Evolutionary conservation across 2,329 filamentous ascomycete genomes (phyloP).

Genomic region (Colletotrichum spaethianum): DNA sequence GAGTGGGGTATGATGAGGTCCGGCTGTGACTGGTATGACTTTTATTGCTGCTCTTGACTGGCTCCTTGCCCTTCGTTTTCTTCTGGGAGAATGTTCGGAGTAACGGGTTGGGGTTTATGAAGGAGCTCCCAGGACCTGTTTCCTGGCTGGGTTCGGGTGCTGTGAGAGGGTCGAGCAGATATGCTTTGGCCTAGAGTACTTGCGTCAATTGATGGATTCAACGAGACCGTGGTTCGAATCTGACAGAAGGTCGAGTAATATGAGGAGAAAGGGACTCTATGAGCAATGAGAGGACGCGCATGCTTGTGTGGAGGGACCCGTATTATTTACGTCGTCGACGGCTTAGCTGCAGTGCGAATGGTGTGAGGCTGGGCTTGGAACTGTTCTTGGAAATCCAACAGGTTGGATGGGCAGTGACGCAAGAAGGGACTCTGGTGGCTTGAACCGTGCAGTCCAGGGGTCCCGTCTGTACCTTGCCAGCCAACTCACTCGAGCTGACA

Average conservation of each 20-base stretch:
- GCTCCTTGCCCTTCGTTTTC: constrained; percentile 44
- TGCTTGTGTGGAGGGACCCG: constrained; percentile 34
- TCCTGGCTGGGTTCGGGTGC: constrained; percentile 78
- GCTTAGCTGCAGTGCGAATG: constrained; percentile 37
- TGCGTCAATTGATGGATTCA: constrained; percentile 16
- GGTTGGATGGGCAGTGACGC: constrained; percentile 39
- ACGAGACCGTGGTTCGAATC: background rate
- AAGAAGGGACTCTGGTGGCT: constrained; percentile 39
- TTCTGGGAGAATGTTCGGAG: constrained; percentile 44
- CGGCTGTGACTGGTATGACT: constrained; percentile 28
- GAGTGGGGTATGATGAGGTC: constrained; percentile 56
- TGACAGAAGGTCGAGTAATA: background rate
- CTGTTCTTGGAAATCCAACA: constrained; percentile 38
- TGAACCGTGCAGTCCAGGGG: constrained; percentile 32
- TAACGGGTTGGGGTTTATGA: constrained; percentile 55
- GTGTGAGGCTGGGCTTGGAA: constrained; percentile 32
- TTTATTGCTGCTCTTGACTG: constrained; percentile 10
- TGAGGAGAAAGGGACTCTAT: constrained; percentile 15
- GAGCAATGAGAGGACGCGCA: constrained; percentile 28
- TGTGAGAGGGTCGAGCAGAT: constrained; percentile 78
- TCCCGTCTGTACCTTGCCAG: constrained; percentile 23
- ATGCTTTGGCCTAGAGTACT: constrained; percentile 69
- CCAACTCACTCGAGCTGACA: constrained; percentile 26
- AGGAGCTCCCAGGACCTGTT: constrained; percentile 74
- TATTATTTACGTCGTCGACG: constrained; percentile 43